Evolutionary conservation across 257 asterid genomes (phyloP), one percentile per base, ranked within the genome.

Genomic region (Ophiorrhiza pumila): DNA sequence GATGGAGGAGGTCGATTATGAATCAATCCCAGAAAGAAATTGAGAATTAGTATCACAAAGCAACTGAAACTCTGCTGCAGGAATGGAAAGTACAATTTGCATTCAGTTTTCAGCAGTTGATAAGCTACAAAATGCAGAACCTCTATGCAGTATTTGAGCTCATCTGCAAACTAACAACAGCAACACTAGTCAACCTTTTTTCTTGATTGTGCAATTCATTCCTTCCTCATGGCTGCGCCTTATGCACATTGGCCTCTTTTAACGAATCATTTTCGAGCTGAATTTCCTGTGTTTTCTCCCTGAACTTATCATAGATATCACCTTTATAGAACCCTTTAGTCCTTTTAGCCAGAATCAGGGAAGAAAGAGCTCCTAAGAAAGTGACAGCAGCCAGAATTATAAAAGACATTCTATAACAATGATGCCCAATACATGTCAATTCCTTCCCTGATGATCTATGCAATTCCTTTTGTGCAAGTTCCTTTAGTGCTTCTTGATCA

Each of bases 221-320:
- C 7, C 2, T 17, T 49, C 22, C 55, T 49, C 55, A 49, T 15
- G n/a, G 55, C 55, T 49, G 55, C 55, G 18, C 12, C n/a, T n/a
- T n/a, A n/a, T n/a, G n/a, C n/a, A n/a, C 22, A 14, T 49, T 0
- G 55, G n/a, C 4, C 2, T 49, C n/a, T 49, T 2, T 5, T 49
- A n/a, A 4, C 22, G 18, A 49, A 49, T 49, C 55, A 5, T 49
- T 49, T 15, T 49, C n/a, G 12, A 49, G 55, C 45, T 73, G 79
- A 53, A 25, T 50, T 27, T 45, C 83, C 60, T 79, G 85, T 4
- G 63, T 83, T 68, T 80, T 81, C 17, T 73, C 87, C 61, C 96
- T 83, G 34, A 89, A 91, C 86, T 83, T 91, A 87, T 83, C 81
- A 50, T 89, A 91, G 6, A 89, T 87, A 68, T 91, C 97, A 5